phyloP scores from a whole-genome alignment of 2,329 filamentous ascomycete genomes.

The Macroventuria anomochaeta region DNA sequence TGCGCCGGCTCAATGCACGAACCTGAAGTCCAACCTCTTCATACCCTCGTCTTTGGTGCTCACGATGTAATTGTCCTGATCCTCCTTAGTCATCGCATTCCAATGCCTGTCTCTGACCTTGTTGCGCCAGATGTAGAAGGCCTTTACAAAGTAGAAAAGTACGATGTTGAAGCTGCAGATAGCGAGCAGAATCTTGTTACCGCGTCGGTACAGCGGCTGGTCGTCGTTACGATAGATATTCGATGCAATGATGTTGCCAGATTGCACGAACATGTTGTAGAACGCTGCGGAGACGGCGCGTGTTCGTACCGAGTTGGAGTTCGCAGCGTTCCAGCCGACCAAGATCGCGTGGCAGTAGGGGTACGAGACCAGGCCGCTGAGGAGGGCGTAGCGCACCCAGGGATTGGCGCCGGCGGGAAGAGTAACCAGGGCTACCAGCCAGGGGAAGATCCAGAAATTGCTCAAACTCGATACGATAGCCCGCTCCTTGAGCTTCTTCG shows the following conservation, averaged over 20 bases:
- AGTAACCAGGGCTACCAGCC: conserved; percentile 59
- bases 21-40: conserved; percentile 42
- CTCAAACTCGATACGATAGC: conserved; percentile 57
- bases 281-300: conserved; percentile 50
- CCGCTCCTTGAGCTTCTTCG: conserved; percentile 56
- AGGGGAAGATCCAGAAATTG: conserved; percentile 67
- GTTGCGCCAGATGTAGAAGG: conserved; percentile 53
- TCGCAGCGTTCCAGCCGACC: conserved; percentile 50
- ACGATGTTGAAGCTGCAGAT: conserved; percentile 44
- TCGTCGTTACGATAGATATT: conserved; percentile 59
- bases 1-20: conserved; percentile 38
- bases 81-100: conserved; percentile 39
- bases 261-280: conserved; percentile 56
- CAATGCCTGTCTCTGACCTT: conserved; percentile 39
- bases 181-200: conserved; percentile 48
- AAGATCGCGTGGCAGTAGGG: conserved; percentile 59
- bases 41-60: conserved; percentile 39
- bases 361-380: conserved; percentile 59
- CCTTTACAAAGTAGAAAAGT: conserved; percentile 47
- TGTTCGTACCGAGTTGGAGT: conserved; percentile 50
- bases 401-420: conserved; percentile 54
- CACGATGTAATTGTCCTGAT: conserved; percentile 37
- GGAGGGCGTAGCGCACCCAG: conserved; percentile 61
- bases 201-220: conserved; percentile 53
- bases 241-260: conserved; percentile 54